Evolutionary conservation across 164 flowering plant species (phyloP), one percentile per base, ranked within the genome.

Genomic region (Vitis riparia): DNA sequence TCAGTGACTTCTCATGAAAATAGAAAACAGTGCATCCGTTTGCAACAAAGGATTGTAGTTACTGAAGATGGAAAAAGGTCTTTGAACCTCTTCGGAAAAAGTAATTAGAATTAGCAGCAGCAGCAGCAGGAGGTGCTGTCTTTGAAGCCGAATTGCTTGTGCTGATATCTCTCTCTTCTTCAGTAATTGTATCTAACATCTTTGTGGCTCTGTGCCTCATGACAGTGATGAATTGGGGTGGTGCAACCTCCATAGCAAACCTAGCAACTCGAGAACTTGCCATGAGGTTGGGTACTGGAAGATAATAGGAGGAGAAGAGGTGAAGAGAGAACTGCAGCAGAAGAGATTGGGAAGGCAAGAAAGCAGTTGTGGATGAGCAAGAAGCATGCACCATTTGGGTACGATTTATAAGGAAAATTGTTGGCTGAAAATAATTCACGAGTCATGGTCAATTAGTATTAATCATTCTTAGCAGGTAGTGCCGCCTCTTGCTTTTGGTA

Each of bases 191-290:
- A 55, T 87, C 90, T 70, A 87, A 55, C 79, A 83, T 80, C 75
- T 78, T 81, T 5, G 78, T 73, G 19, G 86, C 71, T 69, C 83
- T 68, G 1, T 61, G 78, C 78, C 88, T 81, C 77, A 77, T 79
- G 48, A 84, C 77, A 63, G 59, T 71, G 1, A 87, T 70, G 66
- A 79, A 72, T 59, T 85, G 87, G 51, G 87, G 81, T 14, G 90
- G 87, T 14, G 90, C 90, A 48, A 74, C 86, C 76, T 87, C 90
- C 3, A 73, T 73, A 3, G 82, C 69, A 15, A 86, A 81, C 78
- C 81, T 81, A 1, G 80, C 78, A 1, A 84, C 68, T 9, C 89
- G 75, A 0, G 86, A 71, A 71, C 51, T 86, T 3, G 82, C 86
- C 89, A 86, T 85, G 56, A 14, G 23, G 2, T 17, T 30, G 7